Evolutionary conservation across 345 rosid species (phyloP), one percentile per base, ranked within the genome.

Genomic region (Mallotus nudiflorus): DNA sequence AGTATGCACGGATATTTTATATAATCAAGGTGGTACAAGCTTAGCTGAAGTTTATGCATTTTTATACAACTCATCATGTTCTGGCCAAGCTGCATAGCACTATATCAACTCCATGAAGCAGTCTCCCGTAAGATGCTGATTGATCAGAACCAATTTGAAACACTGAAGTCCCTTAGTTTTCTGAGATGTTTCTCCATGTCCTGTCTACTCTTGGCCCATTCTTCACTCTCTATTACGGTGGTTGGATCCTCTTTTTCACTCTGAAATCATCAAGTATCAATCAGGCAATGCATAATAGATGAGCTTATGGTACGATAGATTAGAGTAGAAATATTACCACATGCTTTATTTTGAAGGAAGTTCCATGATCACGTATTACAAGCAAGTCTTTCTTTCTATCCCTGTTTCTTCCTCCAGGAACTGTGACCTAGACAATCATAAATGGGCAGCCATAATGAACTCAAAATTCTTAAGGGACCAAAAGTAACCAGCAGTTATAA

Each of bases 121-220:
- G n/a, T 58, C 42, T n/a, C 29, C 29, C 62, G 28, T 9, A 56
- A 24, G 18, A 24, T 8, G 27, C 58, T 28, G 40, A 67, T 62
- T 16, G 45, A 40, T 79, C 73, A 94, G 84, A 94, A 88, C 96
- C 96, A 94, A 78, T 94, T 94, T 2, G 96, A 94, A 75, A 85
- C 60, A 62, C 73, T 82, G 74, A 88, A 91, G 86, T 94, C 97
- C 22, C 97, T 76, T 54, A 91, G 83, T 82, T 94, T 94, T 22
- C 93, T 84, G 37, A 91, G 96, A 83, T 91, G 95, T 81, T 75
- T 91, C 84, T 94, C 97, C 96, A 94, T 89, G 60, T 94, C 96
- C 83, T 78, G 73, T 64, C 93, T 83, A 15, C 82, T 75, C 81
- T 84, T 85, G 46, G 59, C 82, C 97, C 98, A 94, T 77, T 94